These are phyloP conservation scores for Chlorella sp. DNA, from an alignment of 139 green algal species.

Conservation along the genomic window DNA sequence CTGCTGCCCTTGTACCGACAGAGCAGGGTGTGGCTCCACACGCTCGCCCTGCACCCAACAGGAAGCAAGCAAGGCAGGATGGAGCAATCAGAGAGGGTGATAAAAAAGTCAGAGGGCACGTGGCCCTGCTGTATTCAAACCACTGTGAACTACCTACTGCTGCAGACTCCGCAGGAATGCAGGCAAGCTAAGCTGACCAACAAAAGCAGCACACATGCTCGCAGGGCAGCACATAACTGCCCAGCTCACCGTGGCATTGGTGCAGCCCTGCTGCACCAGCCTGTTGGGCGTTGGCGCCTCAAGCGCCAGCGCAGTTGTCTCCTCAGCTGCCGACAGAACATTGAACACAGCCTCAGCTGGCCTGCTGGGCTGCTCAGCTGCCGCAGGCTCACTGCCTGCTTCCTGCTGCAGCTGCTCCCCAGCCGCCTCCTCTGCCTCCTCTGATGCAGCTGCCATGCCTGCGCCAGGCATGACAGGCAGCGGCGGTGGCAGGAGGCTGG, in stretches of 20 bases:
- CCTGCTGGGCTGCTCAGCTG: background rate
- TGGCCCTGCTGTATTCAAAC: too few relatives aligned
- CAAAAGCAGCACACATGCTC: background rate
- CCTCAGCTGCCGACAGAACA: background rate
- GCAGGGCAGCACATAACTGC: too few relatives aligned
- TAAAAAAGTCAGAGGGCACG: background rate
- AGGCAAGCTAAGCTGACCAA: too few relatives aligned
- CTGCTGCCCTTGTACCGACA: background rate
- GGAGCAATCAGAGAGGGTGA: background rate
- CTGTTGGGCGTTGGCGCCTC: background rate
- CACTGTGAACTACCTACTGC: too few relatives aligned
- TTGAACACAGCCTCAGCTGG: background rate
- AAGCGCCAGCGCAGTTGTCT: background rate
- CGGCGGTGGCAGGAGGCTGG: too few relatives aligned
- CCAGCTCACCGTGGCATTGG: background rate
- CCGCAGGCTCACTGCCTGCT: background rate
- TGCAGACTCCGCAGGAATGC: too few relatives aligned
- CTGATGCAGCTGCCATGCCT: too few relatives aligned
- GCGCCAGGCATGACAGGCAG: too few relatives aligned
- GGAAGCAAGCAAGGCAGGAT: background rate
- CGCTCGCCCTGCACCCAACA: background rate
- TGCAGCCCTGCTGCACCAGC: conserved; percentile 19
- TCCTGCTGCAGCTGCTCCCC: background rate
- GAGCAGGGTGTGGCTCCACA: background rate
- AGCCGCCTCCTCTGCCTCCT: too few relatives aligned